Evolutionary conservation across 148 eudicot species (phyloP).

Genomic region (Silene latifolia): DNA sequence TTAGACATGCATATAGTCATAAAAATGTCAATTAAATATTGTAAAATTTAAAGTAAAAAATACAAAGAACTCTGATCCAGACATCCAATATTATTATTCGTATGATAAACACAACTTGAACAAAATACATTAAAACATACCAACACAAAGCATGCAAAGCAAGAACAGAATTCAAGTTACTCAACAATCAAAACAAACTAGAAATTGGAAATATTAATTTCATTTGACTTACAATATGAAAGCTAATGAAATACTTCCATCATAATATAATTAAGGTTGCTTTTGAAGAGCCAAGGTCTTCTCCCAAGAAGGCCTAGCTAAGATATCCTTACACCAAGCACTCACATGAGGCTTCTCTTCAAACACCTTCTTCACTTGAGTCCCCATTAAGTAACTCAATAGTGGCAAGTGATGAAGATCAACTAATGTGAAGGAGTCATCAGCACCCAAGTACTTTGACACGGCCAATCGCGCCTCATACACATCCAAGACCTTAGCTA

Average conservation of each 20-base stretch:
- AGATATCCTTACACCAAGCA: conserved; percentile 55
- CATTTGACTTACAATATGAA: too few relatives aligned
- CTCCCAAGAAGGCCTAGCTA: conserved; percentile 67
- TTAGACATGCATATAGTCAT: too few relatives aligned
- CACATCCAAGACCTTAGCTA: conserved; percentile 53
- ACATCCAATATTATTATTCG: conserved; percentile 3
- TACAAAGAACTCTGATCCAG: too few relatives aligned
- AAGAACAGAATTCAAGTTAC: neutral
- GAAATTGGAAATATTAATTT: neutral
- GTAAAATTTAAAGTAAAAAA: too few relatives aligned
- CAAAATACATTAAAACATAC: neutral
- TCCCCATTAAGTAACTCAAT: conserved; percentile 33
- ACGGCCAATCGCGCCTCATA: conserved; percentile 54
- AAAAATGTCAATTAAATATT: too few relatives aligned
- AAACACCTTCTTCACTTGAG: conserved; percentile 32
- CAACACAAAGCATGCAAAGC: neutral
- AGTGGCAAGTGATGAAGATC: conserved; percentile 69
- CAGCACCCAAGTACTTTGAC: conserved; percentile 67
- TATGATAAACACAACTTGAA: neutral
- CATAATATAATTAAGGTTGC: neutral
- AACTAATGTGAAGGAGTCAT: conserved; percentile 47
- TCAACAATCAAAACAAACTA: neutral
- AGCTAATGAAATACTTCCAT: too few relatives aligned
- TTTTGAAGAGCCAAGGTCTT: conserved; percentile 36
- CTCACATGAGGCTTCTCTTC: conserved; percentile 46